Conservation (phyloP, 2,329 filamentous ascomycete genomes). For the Anthostomella pinea region DNA sequence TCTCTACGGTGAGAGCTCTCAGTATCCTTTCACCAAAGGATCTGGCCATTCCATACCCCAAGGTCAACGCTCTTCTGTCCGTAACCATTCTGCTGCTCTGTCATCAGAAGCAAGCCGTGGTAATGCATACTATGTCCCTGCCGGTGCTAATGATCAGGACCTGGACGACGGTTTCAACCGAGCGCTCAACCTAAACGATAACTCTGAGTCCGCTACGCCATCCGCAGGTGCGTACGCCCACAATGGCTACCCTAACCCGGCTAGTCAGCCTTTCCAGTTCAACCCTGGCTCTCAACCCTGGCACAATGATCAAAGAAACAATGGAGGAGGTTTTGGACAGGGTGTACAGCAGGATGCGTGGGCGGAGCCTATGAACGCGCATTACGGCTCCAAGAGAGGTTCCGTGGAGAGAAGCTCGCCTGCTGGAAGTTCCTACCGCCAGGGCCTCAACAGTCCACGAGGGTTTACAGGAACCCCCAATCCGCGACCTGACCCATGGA, state of each 20-base stretch:
- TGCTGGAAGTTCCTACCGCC: constrained; percentile 30
- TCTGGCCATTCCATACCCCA: constrained; percentile 14
- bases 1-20: constrained; percentile 16
- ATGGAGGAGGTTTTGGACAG: constrained; percentile 18
- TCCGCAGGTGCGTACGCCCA: constrained; percentile 11
- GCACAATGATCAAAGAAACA: constrained; percentile 33
- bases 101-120: constrained; percentile 18
- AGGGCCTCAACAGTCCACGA: constrained; percentile 30
- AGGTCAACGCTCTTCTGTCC: constrained; percentile 22
- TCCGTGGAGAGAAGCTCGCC: constrained; percentile 41
- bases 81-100: constrained; percentile 14
- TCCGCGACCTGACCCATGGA: constrained; percentile 37
- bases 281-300: constrained; percentile 48
- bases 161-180: constrained; percentile 34
- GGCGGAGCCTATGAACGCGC: constrained; percentile 27
- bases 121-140: constrained; percentile 17
- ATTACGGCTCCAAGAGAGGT: constrained; percentile 32
- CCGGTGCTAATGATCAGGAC: constrained; percentile 37
- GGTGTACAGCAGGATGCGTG: constrained; percentile 32
- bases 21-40: constrained; percentile 17
- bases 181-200: constrained; percentile 34
- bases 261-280: constrained; percentile 41
- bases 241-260: constrained; percentile 21
- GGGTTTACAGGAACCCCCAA: constrained; percentile 29
- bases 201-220: constrained; percentile 15